These are phyloP conservation scores for Umbelopsis vinacea DNA, from an alignment of 192 early-diverging fungal genomes.

Conservation along the genomic window DNA sequence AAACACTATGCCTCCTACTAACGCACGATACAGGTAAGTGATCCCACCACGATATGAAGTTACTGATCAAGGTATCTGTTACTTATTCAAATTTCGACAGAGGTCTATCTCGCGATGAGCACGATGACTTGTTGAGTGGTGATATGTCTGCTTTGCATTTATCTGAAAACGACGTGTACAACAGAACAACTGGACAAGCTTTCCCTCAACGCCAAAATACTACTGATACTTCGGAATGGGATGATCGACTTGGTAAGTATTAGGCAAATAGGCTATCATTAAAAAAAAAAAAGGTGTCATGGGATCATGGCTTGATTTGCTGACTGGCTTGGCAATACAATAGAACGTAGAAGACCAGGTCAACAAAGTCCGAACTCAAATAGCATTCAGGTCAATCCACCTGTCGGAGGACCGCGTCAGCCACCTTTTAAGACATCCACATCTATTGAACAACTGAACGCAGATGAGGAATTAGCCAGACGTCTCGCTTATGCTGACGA, in stretches of 20 bases:
- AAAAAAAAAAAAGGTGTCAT: too few species aligned
- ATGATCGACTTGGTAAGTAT: conserved; percentile 30
- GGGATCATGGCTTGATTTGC: background rate
- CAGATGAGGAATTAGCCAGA: conserved; percentile 60
- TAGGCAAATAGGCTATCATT: too few species aligned
- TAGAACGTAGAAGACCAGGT: conserved; percentile 3
- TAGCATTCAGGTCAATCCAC: conserved; percentile 26
- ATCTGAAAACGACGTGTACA: conserved; percentile 44
- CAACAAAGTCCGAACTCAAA: background rate
- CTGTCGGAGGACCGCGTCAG: background rate
- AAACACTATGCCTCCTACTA: conserved; percentile 15
- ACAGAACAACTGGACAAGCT: conserved; percentile 23
- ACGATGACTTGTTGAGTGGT: conserved; percentile 39
- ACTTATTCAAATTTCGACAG: background rate
- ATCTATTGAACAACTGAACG: conserved; percentile 47
- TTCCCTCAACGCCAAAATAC: conserved; percentile 10
- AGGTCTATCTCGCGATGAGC: conserved; percentile 37
- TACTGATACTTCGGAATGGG: conserved; percentile 5
- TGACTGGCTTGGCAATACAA: background rate
- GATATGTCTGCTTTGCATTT: conserved; percentile 42
- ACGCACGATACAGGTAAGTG: conserved; percentile 27
- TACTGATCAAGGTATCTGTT: too few species aligned
- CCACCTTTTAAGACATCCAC: conserved; percentile 38
- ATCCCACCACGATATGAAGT: too few species aligned
- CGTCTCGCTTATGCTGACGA: conserved; percentile 40